phyloP scores from a whole-genome alignment of 2,329 filamentous ascomycete species.

The Colletotrichum tofieldiae region DNA sequence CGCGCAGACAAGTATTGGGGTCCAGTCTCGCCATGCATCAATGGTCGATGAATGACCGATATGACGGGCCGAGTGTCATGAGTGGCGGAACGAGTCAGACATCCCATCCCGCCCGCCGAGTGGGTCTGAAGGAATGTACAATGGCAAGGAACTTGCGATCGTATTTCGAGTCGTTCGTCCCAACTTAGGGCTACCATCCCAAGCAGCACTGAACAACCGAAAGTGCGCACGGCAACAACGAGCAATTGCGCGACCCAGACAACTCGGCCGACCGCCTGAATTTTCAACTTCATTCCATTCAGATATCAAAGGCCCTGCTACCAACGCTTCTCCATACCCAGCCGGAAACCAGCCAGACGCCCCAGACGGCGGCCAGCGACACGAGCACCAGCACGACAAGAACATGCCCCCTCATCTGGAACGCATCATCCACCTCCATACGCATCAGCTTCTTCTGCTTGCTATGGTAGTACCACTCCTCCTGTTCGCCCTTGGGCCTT shows the following conservation, averaged over 20 bases:
- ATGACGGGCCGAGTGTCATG: neutral
- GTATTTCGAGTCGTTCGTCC: slow-evolving; percentile 16
- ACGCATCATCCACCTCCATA: slow-evolving; percentile 75
- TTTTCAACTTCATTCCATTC: neutral
- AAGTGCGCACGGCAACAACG: neutral
- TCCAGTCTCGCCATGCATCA: neutral
- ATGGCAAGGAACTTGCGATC: neutral
- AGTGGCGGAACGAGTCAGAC: slow-evolving; percentile 6
- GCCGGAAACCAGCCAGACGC: slow-evolving; percentile 43
- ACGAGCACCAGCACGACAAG: slow-evolving; percentile 63
- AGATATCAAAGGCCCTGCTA: neutral
- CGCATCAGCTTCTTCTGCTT: slow-evolving; percentile 74
- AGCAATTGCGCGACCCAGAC: too few relatives aligned
- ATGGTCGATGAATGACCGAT: neutral
- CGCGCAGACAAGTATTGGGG: too few relatives aligned
- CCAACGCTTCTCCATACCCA: slow-evolving; percentile 29
- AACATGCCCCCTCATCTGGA: slow-evolving; percentile 71
- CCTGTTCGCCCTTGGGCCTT: slow-evolving; percentile 44
- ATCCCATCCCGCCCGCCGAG: neutral
- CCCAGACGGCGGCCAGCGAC: slow-evolving; percentile 50
- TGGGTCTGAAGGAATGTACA: neutral
- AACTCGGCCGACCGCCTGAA: neutral
- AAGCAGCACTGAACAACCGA: neutral
- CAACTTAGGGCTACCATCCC: slow-evolving; percentile 16
- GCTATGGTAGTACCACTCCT: slow-evolving; percentile 66